phyloP scores from a whole-genome alignment of 768 basidiomycete species.

The Rhodotorula babjevae region DNA sequence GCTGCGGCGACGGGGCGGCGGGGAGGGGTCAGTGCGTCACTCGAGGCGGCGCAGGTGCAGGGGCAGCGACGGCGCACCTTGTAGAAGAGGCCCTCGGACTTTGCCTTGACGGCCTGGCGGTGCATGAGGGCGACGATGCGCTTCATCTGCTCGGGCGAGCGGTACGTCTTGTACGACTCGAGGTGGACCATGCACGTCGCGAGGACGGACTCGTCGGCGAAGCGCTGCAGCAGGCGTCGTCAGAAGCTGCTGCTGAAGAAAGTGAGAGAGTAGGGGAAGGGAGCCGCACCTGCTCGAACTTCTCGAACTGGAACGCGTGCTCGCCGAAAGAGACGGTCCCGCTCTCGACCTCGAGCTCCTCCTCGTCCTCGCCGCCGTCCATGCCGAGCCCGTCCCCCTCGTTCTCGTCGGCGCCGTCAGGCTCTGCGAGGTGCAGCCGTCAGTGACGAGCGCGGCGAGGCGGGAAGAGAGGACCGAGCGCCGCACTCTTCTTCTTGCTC shows the following conservation, averaged over 20 bases:
- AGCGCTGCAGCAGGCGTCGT: slow-evolving; percentile 59
- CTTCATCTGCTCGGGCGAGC: slow-evolving; percentile 72
- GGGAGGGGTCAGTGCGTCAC: neutral
- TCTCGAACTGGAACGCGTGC: slow-evolving; percentile 84
- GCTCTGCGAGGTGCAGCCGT: neutral
- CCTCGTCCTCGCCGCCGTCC: slow-evolving; percentile 63
- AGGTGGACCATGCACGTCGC: slow-evolving; percentile 79
- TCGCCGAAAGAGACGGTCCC: slow-evolving; percentile 65
- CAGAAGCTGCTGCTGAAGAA: neutral
- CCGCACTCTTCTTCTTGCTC: slow-evolving; percentile 47
- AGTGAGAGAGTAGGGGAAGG: slow-evolving; percentile 15
- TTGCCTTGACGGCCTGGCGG: slow-evolving; percentile 80
- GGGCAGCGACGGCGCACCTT: slow-evolving; percentile 57
- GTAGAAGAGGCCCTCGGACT: slow-evolving; percentile 93
- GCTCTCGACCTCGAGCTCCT: slow-evolving; percentile 53
- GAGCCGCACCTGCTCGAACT: slow-evolving; percentile 72
- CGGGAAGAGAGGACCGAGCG: too few relatives aligned
- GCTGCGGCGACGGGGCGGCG: slow-evolving; percentile 53
- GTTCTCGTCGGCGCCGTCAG: slow-evolving; percentile 11
- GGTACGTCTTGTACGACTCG: slow-evolving; percentile 75
- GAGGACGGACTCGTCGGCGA: slow-evolving; percentile 78
- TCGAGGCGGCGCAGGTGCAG: too few relatives aligned
- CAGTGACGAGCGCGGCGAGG: neutral
- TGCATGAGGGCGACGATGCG: slow-evolving; percentile 83
- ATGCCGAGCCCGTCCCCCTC: slow-evolving; percentile 62